Evolutionary conservation across 108 stramenopile species (phyloP).

Genomic region (Fragilaria radians): DNA sequence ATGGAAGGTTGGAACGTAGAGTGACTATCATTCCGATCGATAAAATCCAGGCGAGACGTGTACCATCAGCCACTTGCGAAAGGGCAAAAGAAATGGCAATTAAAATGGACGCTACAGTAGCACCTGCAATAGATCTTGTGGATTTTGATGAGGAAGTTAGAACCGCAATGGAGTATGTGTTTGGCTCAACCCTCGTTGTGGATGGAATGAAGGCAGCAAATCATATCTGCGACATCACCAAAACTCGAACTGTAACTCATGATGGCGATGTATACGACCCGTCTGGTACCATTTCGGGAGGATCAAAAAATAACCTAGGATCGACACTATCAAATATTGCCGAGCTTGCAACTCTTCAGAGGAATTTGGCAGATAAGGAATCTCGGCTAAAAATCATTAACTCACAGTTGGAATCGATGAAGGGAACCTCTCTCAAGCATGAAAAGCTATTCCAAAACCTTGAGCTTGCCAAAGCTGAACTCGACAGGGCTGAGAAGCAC

Average conservation of each 20-base stretch:
- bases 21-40: constrained; percentile 98
- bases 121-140: constrained; percentile 91
- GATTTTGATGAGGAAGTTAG: constrained; percentile 94
- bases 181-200: constrained; percentile 91
- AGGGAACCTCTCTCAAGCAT: constrained; percentile 35
- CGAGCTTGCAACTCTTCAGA: constrained; percentile 43
- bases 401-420: constrained; percentile 41
- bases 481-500: constrained; percentile 72
- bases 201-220: constrained; percentile 87
- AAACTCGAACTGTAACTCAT: constrained; percentile 89
- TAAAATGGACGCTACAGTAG: constrained; percentile 62
- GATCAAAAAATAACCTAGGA: constrained; percentile 72
- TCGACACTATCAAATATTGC: constrained; percentile 72
- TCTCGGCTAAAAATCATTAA: constrained; percentile 37
- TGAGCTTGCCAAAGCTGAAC: constrained; percentile 70
- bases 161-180: constrained; percentile 92
- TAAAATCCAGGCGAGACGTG: constrained; percentile 71
- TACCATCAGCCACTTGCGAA: constrained; percentile 38
- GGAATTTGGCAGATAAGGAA: constrained; percentile 39
- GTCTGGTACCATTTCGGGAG: constrained; percentile 94
- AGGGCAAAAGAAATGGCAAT: constrained; percentile 64
- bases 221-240: constrained; percentile 86
- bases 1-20: constrained; percentile 87
- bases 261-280: constrained; percentile 98
- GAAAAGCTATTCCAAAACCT: constrained; percentile 56